Conservation (phyloP, 192 early-diverging fungal species). For the Mortierella claussenii region DNA sequence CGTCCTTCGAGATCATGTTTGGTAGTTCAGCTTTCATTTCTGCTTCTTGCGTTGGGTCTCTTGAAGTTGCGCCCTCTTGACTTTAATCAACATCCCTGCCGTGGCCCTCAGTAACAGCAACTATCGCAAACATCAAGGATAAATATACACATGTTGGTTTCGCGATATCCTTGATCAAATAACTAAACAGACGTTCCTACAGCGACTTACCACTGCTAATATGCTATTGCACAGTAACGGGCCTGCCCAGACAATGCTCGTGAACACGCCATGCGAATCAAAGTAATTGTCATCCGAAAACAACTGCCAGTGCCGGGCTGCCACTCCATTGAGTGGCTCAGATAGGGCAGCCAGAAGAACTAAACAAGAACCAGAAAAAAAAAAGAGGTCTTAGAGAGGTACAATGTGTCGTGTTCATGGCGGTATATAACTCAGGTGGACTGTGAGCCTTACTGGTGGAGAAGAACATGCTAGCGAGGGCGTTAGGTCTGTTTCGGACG, state of each 20-base stretch:
- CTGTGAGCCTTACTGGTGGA: conserved; percentile 39
- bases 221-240: conserved; percentile 55
- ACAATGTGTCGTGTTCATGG: background rate
- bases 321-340: conserved; percentile 57
- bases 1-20: no score
- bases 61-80: conserved; percentile 53
- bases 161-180: background rate
- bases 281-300: conserved; percentile 65
- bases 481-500: conserved; percentile 54
- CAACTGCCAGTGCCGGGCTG: conserved; percentile 47
- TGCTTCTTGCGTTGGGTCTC: conserved; percentile 28
- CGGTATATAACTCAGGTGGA: background rate
- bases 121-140: background rate
- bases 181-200: no score
- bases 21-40: conserved; percentile 15
- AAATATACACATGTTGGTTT: background rate
- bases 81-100: conserved; percentile 42
- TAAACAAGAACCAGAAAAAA: no score
- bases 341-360: conserved; percentile 58
- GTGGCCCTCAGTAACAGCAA: conserved; percentile 46
- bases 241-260: conserved; percentile 52
- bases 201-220: conserved; percentile 43
- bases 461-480: conserved; percentile 55
- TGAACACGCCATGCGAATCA: conserved; percentile 58
- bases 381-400: no score